Conservation (phyloP, 163 green algal genomes). For the Chlamydomonas reinhardtii region DNA sequence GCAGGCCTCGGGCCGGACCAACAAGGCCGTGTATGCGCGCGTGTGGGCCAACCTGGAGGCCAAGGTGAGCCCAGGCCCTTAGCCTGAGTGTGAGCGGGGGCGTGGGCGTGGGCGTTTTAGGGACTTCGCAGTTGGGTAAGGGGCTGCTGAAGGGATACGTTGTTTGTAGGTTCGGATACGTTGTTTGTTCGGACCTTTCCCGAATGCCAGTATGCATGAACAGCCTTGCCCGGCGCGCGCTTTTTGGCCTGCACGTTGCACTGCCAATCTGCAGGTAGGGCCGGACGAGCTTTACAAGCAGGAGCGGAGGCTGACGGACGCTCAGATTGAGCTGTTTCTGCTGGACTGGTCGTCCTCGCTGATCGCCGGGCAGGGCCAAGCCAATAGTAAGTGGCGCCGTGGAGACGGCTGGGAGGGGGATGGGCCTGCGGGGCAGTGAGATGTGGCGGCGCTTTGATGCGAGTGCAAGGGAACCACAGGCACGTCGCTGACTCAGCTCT, state of each 20-base stretch:
- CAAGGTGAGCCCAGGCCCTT: neutral
- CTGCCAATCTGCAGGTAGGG: neutral
- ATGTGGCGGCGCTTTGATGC: too few species aligned
- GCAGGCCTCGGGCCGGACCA: neutral
- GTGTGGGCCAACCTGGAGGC: neutral
- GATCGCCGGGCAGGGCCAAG: neutral
- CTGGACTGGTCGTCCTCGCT: slow-evolving; percentile 33
- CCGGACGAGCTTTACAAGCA: neutral
- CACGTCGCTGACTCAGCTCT: neutral
- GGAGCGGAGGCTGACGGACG: neutral
- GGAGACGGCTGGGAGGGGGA: neutral
- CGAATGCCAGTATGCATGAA: too few species aligned
- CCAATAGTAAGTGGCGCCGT: neutral
- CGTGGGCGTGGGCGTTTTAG: too few species aligned
- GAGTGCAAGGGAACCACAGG: neutral
- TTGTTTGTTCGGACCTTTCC: too few species aligned
- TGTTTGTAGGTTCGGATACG: too few species aligned
- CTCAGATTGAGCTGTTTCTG: slow-evolving; percentile 27
- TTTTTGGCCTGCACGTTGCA: too few species aligned
- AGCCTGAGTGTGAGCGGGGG: too few species aligned
- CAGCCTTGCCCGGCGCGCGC: too few species aligned
- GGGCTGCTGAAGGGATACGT: too few species aligned
- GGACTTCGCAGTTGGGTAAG: too few species aligned
- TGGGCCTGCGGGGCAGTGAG: too few species aligned
- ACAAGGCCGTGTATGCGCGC: neutral